Evolutionary conservation across 1,139 yeast genomes (phyloP), one percentile per base, ranked within the genome.

Genomic region (Saccharomyces pastorianus): DNA sequence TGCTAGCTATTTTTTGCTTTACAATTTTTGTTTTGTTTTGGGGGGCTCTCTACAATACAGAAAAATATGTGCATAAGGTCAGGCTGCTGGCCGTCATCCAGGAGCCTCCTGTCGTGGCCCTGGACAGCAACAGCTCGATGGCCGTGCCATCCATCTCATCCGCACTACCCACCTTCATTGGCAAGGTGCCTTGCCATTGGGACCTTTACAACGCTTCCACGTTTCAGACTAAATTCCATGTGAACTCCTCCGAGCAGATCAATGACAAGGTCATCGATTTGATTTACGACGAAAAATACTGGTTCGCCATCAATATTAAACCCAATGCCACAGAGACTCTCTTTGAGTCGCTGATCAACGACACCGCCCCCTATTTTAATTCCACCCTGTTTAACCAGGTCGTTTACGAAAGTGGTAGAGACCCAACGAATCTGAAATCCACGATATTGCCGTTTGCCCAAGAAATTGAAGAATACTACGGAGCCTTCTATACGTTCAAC

Each of bases 391-490:
- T 63, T 13, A 67, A 78, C 17, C 68, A 70, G 32, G 65, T 69
- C 8, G 63, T 74, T 34, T 82, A 75, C 61, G 84, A 81, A 64
- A 72, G 80, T 1, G 85, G 82, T 1, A 71, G 85, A 57, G 87
- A 83, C 62, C 74, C 75, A 49, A 67, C 75, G 3, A 75, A 78
- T 7, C 66, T 79, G 60, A 65, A 63, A 7, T 67, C 75, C 26
- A 73, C 72, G 48, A 72, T 82, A 20, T 61, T 71, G 3, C 78
- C 80, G 1, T 67, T 76, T 32, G 56, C 80, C 25, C 57, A 59
- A n/a, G 52, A 46, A 3, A 63, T 80, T 7, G 72, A 72, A 53
- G 56, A 51, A 3, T 53, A 57, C 1, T 76, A 74, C 68, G 25
- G 54, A 57, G 42, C 62, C 60, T 55, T 67, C 73, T 48, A 70